These are phyloP conservation scores for Apocynum venetum DNA, from an alignment of 257 asterid genomes.

Conservation along the genomic window DNA sequence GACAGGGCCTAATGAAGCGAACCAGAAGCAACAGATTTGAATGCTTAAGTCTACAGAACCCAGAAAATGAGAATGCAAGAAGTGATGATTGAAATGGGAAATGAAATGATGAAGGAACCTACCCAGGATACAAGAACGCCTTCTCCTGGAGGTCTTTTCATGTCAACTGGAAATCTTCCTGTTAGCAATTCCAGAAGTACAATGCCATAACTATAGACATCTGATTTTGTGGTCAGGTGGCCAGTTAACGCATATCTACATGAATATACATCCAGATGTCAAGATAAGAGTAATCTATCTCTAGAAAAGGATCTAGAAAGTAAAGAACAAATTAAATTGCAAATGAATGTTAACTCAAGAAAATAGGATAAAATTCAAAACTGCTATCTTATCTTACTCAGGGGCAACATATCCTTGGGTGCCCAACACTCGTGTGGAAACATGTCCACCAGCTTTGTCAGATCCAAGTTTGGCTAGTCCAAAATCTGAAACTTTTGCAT, in stretches of 20 bases:
- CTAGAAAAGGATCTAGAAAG: background rate
- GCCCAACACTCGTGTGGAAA: conserved; percentile 89
- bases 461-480: conserved; percentile 88
- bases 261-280: background rate
- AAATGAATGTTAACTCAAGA: background rate
- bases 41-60: background rate
- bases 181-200: conserved; percentile 85
- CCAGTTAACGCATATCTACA: conserved; percentile 88
- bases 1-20: conserved; percentile 56
- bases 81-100: background rate
- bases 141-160: conserved; percentile 84
- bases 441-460: conserved; percentile 88
- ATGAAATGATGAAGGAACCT: conserved; percentile 16
- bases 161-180: conserved; percentile 92
- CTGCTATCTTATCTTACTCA: conserved; percentile 41
- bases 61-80: background rate
- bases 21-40: background rate
- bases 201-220: conserved; percentile 90
- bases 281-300: background rate
- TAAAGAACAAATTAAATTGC: background rate
- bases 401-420: conserved; percentile 99
- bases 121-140: conserved; percentile 94
- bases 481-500: conserved; percentile 87
- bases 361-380: background rate
- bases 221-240: conserved; percentile 88